phyloP scores from a whole-genome alignment of 495 filamentous ascomycete genomes.

The Hypoxylon cercidicola region DNA sequence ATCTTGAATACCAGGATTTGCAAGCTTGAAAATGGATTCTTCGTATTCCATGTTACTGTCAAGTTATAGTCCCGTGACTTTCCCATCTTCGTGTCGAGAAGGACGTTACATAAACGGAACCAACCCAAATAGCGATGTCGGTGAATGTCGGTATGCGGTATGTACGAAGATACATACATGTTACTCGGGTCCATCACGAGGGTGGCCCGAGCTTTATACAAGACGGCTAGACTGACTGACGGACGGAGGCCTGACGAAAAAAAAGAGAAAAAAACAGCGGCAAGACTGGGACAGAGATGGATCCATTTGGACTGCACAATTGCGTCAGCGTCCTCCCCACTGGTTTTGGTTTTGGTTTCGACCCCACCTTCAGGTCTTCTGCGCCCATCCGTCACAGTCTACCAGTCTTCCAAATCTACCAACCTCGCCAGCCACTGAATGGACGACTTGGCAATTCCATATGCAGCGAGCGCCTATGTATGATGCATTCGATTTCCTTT shows the following conservation, averaged over 20 bases:
- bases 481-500: slow-evolving; percentile 40
- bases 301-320: slow-evolving; percentile 26
- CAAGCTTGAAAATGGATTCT: slow-evolving; percentile 1
- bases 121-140: slow-evolving; percentile 7
- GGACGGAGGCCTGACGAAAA: slow-evolving; percentile 35
- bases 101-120: slow-evolving; percentile 20
- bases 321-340: slow-evolving; percentile 41
- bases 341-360: no score
- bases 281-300: slow-evolving; percentile 11
- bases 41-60: slow-evolving; percentile 19
- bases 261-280: slow-evolving; percentile 1
- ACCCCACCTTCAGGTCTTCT: slow-evolving; percentile 39
- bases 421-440: slow-evolving; percentile 15
- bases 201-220: slow-evolving; percentile 21
- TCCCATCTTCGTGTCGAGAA: slow-evolving; percentile 1
- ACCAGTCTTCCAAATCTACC: slow-evolving; percentile 30
- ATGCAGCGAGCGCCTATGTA: slow-evolving; percentile 27
- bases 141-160: slow-evolving; percentile 11
- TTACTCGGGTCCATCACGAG: not conserved
- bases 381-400: slow-evolving; percentile 28
- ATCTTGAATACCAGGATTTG: slow-evolving; percentile 8
- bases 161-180: slow-evolving; percentile 28
- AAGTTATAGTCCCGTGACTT: slow-evolving; percentile 14
- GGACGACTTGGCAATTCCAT: slow-evolving; percentile 30
- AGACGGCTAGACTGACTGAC: no score